Evolutionary conservation across 1,284 basidiomycete genomes (phyloP).

Genomic region (Cronartium quercuum): DNA sequence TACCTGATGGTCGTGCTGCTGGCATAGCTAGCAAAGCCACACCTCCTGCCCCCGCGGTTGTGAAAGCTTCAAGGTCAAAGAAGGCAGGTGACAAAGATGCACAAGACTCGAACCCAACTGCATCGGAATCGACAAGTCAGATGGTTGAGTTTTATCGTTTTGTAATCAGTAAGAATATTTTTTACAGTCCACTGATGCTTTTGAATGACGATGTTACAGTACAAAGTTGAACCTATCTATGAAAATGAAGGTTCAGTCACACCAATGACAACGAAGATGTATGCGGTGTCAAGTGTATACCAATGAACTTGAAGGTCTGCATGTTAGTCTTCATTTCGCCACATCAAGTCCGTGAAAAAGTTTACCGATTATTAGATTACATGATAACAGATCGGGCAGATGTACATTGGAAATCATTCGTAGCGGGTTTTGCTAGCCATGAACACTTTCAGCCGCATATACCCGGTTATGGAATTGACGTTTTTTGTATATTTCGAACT

Average conservation of each 20-base stretch:
- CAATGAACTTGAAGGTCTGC: constrained; percentile 2
- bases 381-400: too few relatives aligned
- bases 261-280: constrained; percentile 27
- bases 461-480: too few relatives aligned
- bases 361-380: too few relatives aligned
- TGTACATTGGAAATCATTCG: too few relatives aligned
- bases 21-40: constrained; percentile 47
- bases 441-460: too few relatives aligned
- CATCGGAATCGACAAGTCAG: neutral
- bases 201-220: neutral
- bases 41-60: constrained; percentile 41
- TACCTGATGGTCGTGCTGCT: constrained; percentile 48
- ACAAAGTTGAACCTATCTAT: constrained; percentile 29
- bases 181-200: neutral
- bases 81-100: constrained; percentile 3
- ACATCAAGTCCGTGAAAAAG: too few relatives aligned
- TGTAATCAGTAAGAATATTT: neutral
- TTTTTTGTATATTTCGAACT: too few relatives aligned
- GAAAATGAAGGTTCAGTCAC: neutral
- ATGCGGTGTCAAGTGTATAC: constrained; percentile 22
- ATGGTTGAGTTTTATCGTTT: neutral
- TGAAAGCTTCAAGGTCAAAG: neutral
- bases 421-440: too few relatives aligned
- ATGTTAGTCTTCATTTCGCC: too few relatives aligned
- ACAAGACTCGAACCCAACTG: neutral